Evolutionary conservation across 495 filamentous ascomycete genomes (phyloP).

Genomic region (Trichocladium antarcticum): DNA sequence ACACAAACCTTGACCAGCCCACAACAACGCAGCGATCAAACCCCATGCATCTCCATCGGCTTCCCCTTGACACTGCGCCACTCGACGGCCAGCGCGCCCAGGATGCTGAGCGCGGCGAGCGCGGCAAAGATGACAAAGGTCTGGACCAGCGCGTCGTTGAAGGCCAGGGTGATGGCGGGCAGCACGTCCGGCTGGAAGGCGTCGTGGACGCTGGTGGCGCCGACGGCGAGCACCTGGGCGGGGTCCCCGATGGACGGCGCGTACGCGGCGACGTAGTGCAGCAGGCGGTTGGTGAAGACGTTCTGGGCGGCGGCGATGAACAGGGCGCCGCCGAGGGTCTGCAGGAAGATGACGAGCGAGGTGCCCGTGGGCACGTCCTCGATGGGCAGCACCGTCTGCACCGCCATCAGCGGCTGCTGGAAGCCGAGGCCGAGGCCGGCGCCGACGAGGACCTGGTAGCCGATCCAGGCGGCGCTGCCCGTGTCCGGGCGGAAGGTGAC

Average conservation of each 20-base stretch:
- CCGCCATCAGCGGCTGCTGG: constrained; percentile 57
- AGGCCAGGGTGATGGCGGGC: constrained; percentile 50
- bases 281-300: constrained; percentile 61
- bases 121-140: constrained; percentile 61
- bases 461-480: constrained; percentile 54
- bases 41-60: constrained; percentile 52
- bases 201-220: constrained; percentile 54
- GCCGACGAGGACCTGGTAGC: constrained; percentile 62
- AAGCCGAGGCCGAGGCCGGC: constrained; percentile 58
- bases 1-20: background rate
- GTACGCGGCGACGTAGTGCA: constrained; percentile 42
- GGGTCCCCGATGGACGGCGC: constrained; percentile 43
- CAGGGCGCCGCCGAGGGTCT: constrained; percentile 60
- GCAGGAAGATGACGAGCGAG: constrained; percentile 55
- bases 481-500: constrained; percentile 50
- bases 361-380: constrained; percentile 58
- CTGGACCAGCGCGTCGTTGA: constrained; percentile 56
- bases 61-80: constrained; percentile 82
- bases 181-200: constrained; percentile 39
- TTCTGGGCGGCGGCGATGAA: constrained; percentile 70
- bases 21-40: constrained; percentile 35
- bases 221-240: constrained; percentile 41
- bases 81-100: constrained; percentile 53
- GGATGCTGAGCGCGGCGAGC: constrained; percentile 47
- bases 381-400: constrained; percentile 51